Evolutionary conservation across 495 filamentous ascomycete genomes (phyloP), one percentile per base, ranked within the genome.

Genomic region (Penicillium fimorum): DNA sequence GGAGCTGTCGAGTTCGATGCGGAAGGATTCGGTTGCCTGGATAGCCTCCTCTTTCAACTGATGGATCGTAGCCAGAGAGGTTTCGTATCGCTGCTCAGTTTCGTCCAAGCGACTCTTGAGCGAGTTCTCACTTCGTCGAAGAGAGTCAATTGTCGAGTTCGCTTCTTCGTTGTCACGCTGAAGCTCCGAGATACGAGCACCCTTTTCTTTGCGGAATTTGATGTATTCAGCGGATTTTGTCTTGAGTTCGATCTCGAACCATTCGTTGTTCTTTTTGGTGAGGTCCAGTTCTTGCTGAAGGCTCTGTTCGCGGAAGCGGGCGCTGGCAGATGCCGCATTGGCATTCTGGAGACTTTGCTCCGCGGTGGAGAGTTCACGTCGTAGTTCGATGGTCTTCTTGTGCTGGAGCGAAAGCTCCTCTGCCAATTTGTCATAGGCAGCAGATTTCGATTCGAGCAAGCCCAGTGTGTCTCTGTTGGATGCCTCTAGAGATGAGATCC

Each of bases 121-220:
- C 18, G 82, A 82, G 53, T 90, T 86, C 68, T 96, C 90, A 42
- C 83, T 91, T 17, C 87, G 84, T 55, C 86, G 84, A 4, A 94
- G 78, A 10, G 87, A 84, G 49, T 96, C 90, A 42, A 92, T 79
- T 9, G 74, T 87, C 9, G 85, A 84, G 57, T 77, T 84, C 25
- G 87, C 83, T 60, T 97, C 93, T 53, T 97, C 93, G 59, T 92
- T 89, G 47, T 87, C 82, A 15, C 90, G 88, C 67, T 97, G 90
- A 29, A 99, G 83, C 64, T 93, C 88, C 11, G 90, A 76, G 60
- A 97, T 88, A 18, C 89, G 86, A 0, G 89, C 83, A 61, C 86
- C 85, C 79, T 97, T 97, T 68, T 99, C 94, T 63, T 96, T 97
- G 53, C 95, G 85, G 76, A 88, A 95, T 60, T 92, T 96, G 55